Evolutionary conservation across 495 filamentous ascomycete genomes (phyloP), one percentile per base, ranked within the genome.

Genomic region (Aspergillus sparsus): DNA sequence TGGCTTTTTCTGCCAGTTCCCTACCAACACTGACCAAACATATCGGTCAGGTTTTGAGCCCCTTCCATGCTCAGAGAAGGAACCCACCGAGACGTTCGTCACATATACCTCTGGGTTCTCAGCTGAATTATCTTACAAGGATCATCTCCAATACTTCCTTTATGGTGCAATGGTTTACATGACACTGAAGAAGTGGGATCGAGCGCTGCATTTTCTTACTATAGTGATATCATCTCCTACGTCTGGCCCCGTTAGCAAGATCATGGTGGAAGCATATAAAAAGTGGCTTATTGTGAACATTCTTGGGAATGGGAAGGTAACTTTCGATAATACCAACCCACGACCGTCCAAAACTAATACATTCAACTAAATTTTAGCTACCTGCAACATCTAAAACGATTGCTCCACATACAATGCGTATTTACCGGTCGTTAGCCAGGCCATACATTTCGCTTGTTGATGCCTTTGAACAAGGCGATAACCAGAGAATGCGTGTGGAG

Each of bases 181-280:
- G 71, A 82, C 83, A 6, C 66, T 85, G 13, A 83, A 86, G 62
- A 72, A 88, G 53, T 98, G 89, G 90, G 73, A 79, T 33, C 83
- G 84, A 57, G 92, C 93, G 0, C 76, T 82, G 32, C 80, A 86
- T 46, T 89, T 87, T 52, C 78, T 97, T 32, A 87, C 87, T 61
- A 78, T 83, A 57, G 84, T 87, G 42, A 78, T 93, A 34, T 80
- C 85, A 13, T 82, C 81, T 41, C 92, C 92, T 8, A 75, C 82
- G 1, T 74, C 72, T 12, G 79, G 73, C 21, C 72, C 79, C 11
- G 78, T 83, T 16, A 93, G 87, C 73, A 87, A 85, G 71, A 80
- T 94, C 33, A 91, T 92, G 87, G 80, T 89, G 2, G 92, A 96
- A 65, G 91, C 90, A 12, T 95, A 96, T 78, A 96, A 93, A 71